Percentiles rank a stretch among this genome's conserved stretches.
Evolutionary conservation across 805 yeast genomes (phyloP).

Genomic region (Suhomyces canberraensis): DNA sequence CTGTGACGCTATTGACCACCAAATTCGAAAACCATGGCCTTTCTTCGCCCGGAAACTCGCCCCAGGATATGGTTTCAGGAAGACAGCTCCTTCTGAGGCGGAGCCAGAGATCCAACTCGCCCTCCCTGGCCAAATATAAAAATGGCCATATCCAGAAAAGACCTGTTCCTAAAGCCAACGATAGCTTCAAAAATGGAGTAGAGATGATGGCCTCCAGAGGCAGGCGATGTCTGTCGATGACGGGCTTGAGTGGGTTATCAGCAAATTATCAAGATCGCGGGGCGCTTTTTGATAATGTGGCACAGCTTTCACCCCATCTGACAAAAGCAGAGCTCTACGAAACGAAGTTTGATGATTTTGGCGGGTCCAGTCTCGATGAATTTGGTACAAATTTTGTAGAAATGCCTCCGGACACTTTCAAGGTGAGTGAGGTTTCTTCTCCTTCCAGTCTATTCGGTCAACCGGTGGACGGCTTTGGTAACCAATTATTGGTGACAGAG

Average conservation of each 20-base stretch:
- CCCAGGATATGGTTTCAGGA: conserved; percentile 1
- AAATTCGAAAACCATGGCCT: conserved; percentile 27
- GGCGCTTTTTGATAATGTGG: background rate
- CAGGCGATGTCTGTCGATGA: background rate
- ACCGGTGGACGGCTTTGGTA: no score
- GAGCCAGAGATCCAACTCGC: conserved; percentile 9
- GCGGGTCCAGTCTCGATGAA: conserved; percentile 1
- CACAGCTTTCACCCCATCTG: background rate
- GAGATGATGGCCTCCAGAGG: conserved; percentile 1
- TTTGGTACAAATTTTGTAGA: conserved; percentile 2
- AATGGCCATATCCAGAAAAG: conserved; percentile 20
- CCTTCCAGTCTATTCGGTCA: no score
- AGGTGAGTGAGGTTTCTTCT: background rate
- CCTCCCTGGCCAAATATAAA: conserved; percentile 11
- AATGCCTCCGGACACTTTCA: conserved; percentile 3
- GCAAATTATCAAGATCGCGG: background rate
- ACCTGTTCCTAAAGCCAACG: conserved; percentile 2
- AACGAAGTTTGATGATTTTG: conserved; percentile 1
- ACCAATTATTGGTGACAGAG: no score
- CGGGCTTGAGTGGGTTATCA: background rate
- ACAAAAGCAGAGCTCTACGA: background rate
- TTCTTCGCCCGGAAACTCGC: conserved; percentile 15
- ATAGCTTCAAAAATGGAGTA: conserved; percentile 1
- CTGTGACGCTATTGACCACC: conserved; percentile 25
- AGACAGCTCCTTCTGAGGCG: conserved; percentile 3